Evolutionary conservation across 495 filamentous ascomycete genomes (phyloP), one percentile per base, ranked within the genome.

Genomic region (Penicillium flavigenum): DNA sequence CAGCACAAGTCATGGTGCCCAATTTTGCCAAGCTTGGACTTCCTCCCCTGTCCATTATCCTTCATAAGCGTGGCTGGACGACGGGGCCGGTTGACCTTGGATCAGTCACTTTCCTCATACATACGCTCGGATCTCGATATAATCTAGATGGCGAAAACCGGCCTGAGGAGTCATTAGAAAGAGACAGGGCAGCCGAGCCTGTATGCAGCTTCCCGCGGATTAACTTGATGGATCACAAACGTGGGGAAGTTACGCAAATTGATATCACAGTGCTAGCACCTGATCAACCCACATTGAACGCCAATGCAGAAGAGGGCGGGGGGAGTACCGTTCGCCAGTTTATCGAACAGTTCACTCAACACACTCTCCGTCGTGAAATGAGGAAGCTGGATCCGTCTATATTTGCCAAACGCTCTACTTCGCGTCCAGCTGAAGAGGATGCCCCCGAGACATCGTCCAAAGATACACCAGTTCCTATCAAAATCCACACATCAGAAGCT

Each of bases 1-100:
- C 90, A 0, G 70, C 81, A 39, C 88, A 92, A 62, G 89, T 95
- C 0, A 74, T 96, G 11, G 70, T 87, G 4, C 91, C 90, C 0
- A 81, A 82, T 27, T 80, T 94, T n/a, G 69, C 81, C 32, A 77
- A 70, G 51, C 70, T 88, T 11, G 88, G 88, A 47, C 76, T 89
- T 20, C 79, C 85, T 12, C 60, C 54, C 3, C 76, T 92, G 26
- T 74, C 78, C 11, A 68, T 86, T 5, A 72, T 68, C 29, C 73
- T 92, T 5, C 71, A 81, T 32, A 75, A 66, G 32, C 79, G 89
- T 14, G 87, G 87, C n/a, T 94, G 90, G 90, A 78, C 77, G 46
- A 71, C 72, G 2, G 89, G 88, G 7, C 70, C 76, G 4, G 60
- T 61, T n/a, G 67, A 69, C 9, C 70, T 86, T 39, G 90, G 89